Conservation (phyloP, 2,329 filamentous ascomycete species). For the Scedosporium aurantiacum region DNA sequence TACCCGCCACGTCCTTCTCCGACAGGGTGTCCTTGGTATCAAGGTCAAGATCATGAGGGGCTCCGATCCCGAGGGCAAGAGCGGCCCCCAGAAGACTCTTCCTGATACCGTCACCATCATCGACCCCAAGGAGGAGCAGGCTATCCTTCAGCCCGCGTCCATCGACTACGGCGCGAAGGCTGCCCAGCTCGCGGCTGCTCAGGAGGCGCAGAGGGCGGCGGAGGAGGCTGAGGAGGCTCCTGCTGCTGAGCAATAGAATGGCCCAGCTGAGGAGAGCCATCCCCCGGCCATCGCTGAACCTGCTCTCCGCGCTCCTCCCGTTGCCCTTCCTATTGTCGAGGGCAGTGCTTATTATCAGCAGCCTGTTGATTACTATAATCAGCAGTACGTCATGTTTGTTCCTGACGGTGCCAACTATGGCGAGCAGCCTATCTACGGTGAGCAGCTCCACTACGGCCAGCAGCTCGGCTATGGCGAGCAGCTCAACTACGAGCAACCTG, state of each 20-base stretch:
- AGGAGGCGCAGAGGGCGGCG: slow-evolving; percentile 56
- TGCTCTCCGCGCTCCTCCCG: background rate
- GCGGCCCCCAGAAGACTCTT: slow-evolving; percentile 91
- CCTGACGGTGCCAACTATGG: background rate
- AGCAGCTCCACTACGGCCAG: background rate
- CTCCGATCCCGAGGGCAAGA: slow-evolving; percentile 98
- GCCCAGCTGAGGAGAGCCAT: slow-evolving; percentile 9
- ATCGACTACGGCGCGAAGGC: slow-evolving; percentile 98
- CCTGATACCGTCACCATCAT: slow-evolving; percentile 99
- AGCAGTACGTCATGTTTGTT: background rate
- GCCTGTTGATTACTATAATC: background rate
- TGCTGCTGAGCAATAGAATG: slow-evolving; percentile 29
- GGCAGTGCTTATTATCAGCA: slow-evolving; percentile 1
- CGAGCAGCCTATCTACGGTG: background rate
- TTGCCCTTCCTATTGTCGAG: background rate
- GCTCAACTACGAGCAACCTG: background rate
- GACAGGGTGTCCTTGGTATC: slow-evolving; percentile 99
- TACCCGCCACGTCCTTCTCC: slow-evolving; percentile 97
- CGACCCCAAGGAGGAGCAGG: slow-evolving; percentile 99
- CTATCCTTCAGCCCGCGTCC: slow-evolving; percentile 86
- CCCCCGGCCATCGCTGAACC: background rate
- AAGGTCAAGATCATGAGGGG: slow-evolving; percentile 99
- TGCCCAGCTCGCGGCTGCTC: slow-evolving; percentile 32
- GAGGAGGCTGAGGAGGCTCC: slow-evolving; percentile 47
- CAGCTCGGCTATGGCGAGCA: background rate